phyloP scores from a whole-genome alignment of 345 rosid genomes.

The Eucalyptus cloeziana region DNA sequence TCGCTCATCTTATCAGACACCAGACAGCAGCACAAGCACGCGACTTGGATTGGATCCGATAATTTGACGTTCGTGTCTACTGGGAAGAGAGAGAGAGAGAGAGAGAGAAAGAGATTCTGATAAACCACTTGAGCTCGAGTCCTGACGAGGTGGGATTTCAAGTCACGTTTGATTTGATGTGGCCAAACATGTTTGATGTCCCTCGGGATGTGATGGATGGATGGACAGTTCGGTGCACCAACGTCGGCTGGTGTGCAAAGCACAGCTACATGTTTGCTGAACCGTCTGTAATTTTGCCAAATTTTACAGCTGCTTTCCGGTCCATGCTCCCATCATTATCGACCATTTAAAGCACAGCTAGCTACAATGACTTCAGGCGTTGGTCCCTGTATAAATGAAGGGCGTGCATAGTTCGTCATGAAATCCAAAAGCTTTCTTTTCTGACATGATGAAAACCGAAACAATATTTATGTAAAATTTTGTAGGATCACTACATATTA shows the following conservation, averaged over 20 bases:
- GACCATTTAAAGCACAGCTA: not conserved
- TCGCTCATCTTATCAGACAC: not conserved
- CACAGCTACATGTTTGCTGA: not conserved
- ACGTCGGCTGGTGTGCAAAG: not conserved
- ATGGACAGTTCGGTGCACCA: not conserved
- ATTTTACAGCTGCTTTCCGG: not conserved
- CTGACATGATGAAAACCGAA: not conserved
- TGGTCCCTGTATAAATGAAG: not conserved
- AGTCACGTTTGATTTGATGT: not conserved
- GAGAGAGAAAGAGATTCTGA: not conserved
- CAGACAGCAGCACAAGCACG: not conserved
- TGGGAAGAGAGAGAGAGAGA: not conserved
- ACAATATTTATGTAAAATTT: not conserved
- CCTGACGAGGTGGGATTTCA: not conserved
- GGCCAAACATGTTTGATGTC: not conserved
- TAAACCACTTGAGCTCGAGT: not conserved
- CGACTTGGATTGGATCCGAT: not conserved
- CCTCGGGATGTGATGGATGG: not conserved
- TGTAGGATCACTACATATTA: rapidly evolving
- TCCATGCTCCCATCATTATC: not conserved
- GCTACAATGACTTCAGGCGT: not conserved
- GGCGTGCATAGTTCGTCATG: not conserved
- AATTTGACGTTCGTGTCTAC: not conserved
- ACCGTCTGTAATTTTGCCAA: not conserved
- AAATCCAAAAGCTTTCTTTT: not conserved